A percentile compares a stretch with the other conserved stretches of the same genome.
phyloP scores from a whole-genome alignment of 306 rosid species.

The Cotoneaster glaucophyllus region DNA sequence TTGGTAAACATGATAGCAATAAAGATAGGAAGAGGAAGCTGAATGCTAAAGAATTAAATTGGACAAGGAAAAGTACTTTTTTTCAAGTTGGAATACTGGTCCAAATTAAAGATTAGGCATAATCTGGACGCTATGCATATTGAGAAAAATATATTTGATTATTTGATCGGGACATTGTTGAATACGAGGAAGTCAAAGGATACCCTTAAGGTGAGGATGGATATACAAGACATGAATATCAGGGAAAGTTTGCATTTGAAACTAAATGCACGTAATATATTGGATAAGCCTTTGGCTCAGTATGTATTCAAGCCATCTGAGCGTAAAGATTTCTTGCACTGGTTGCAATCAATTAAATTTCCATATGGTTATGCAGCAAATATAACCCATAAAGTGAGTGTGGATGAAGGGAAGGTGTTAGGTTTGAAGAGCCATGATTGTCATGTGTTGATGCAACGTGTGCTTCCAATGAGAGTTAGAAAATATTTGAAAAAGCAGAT shows the following conservation, averaged over 20 bases:
- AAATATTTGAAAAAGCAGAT: background rate
- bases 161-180: too few relatives aligned
- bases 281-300: background rate
- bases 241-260: background rate
- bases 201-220: too few relatives aligned
- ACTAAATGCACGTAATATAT: background rate
- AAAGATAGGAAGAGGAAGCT: too few relatives aligned
- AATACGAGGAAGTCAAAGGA: too few relatives aligned
- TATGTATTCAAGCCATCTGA: background rate
- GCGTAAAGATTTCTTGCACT: background rate
- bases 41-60: background rate
- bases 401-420: background rate
- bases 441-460: background rate
- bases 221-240: too few relatives aligned
- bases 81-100: too few relatives aligned
- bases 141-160: too few relatives aligned
- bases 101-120: too few relatives aligned
- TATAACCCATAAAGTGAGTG: background rate
- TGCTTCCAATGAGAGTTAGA: background rate
- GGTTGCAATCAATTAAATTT: background rate
- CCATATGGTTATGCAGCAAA: background rate
- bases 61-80: background rate
- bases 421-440: too few relatives aligned
- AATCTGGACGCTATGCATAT: too few relatives aligned
- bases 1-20: background rate